A percentile compares a stretch with the other conserved stretches of the same genome.
phyloP scores from a whole-genome alignment of 2,329 filamentous ascomycete genomes.

The Chrysosporium queenslandicum region DNA sequence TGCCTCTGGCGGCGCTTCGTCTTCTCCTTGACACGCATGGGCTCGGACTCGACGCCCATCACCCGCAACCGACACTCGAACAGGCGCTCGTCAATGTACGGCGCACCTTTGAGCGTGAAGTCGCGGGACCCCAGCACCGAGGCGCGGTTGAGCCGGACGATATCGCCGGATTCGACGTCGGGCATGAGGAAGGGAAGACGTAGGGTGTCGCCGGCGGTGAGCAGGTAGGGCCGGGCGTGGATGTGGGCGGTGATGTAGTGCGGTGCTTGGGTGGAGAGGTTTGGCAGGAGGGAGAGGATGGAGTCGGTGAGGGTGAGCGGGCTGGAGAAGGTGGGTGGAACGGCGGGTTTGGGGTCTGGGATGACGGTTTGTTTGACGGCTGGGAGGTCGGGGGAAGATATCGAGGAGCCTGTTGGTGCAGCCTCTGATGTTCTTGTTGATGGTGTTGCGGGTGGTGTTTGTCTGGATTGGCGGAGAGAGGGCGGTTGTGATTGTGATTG shows the following conservation, averaged over 20 bases:
- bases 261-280: constrained; percentile 36
- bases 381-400: constrained; percentile 10
- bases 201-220: constrained; percentile 57
- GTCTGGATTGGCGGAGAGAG: constrained; percentile 19
- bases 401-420: constrained; percentile 1
- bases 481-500: constrained; percentile 17
- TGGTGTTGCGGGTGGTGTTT: constrained; percentile 3
- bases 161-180: constrained; percentile 66
- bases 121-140: constrained; percentile 74
- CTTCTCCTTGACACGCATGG: constrained; percentile 67
- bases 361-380: constrained; percentile 15
- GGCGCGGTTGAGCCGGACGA: constrained; percentile 79
- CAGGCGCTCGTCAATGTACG: constrained; percentile 72
- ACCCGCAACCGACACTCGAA: constrained; percentile 82
- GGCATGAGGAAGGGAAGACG: constrained; percentile 73
- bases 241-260: constrained; percentile 42
- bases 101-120: constrained; percentile 72
- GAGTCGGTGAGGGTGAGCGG: constrained; percentile 36
- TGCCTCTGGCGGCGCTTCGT: constrained; percentile 63
- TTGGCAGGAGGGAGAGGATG: constrained; percentile 35
- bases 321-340: constrained; percentile 29
- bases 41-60: constrained; percentile 72
- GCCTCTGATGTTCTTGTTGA: constrained; percentile 11
- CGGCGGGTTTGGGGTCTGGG: constrained; percentile 26
- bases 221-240: constrained; percentile 42